Evolutionary conservation across 805 yeast species (phyloP), one percentile per base, ranked within the genome.

Genomic region (Teunomyces atbi): DNA sequence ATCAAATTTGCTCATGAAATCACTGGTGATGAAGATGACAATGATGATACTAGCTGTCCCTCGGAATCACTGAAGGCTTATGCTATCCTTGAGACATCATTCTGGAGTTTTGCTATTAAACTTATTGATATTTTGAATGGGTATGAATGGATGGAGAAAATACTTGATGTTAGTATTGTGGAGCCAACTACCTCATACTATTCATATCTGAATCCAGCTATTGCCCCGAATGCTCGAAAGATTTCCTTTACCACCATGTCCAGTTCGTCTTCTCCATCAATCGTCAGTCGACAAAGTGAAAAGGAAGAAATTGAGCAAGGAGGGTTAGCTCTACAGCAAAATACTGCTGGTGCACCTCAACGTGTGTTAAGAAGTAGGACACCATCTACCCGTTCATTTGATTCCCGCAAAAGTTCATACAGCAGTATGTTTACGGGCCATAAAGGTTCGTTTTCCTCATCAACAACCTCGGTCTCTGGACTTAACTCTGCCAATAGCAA

Each of bases 81-180:
- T 43, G 50, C 53, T 13, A 27, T 42, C 12, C 33, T 43, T 8
- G 49, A 43, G 34, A 45, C 36, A 6, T 20, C 13, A 16, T 30
- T 29, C 11, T 48, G 49, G 49, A 15, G 21, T 12, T 21, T 48
- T 13, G 38, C 41, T 28, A 28, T 26, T 12, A 42, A 39, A 21
- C 45, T 59, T 12, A 35, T 55, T 6, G 57, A 53, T 3, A 44
- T 37, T 2, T 48, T 64, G 42, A 53, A 64, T 42, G 66, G 66
- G 2, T 60, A 53, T 46, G 60, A 59, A 44, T 65, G 66, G 65
- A 19, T 47, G 15, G 50, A 47, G 4, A 46, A 48, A 20, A 47
- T 47, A 2, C 46, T 64, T 35, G 55, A 56, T 8, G 61, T 50
- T 15, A 40, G 45, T 15, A 26, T 57, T n/a, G 27, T 47, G 10